A percentile compares a stretch with the other conserved stretches of the same genome.
Conservation (phyloP, 768 basidiomycete genomes). For the Leccinum disarticulatum region DNA sequence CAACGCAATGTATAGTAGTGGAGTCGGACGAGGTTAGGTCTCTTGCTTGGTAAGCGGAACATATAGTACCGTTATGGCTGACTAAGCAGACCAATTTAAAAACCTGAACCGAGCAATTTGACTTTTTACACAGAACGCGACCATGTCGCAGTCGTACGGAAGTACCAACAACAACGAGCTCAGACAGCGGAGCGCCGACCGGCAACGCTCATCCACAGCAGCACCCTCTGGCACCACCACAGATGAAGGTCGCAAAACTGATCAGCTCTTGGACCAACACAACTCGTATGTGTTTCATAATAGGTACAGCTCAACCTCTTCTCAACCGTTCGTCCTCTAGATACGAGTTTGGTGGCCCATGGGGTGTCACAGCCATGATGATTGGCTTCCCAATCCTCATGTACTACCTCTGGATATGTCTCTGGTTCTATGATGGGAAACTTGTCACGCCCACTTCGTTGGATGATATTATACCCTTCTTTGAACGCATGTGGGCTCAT, state of each 20-base stretch:
- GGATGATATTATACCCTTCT: conserved; percentile 74
- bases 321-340: conserved; percentile 39
- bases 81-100: conserved; percentile 20
- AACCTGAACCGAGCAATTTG: conserved; percentile 10
- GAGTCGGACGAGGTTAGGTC: too few relatives aligned
- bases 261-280: conserved; percentile 74
- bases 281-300: conserved; percentile 42
- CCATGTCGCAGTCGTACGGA: conserved; percentile 31
- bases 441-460: conserved; percentile 67
- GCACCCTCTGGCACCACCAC: conserved; percentile 39
- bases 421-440: conserved; percentile 92
- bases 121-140: conserved; percentile 7
- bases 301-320: not conserved
- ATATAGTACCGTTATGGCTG: conserved; percentile 2
- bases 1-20: conserved; percentile 18
- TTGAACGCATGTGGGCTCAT: conserved; percentile 83
- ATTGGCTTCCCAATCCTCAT: conserved; percentile 90
- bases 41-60: not conserved
- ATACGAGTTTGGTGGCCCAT: conserved; percentile 95
- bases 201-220: conserved; percentile 13
- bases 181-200: conserved; percentile 31
- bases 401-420: conserved; percentile 98
- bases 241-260: conserved; percentile 71
- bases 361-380: conserved; percentile 92
- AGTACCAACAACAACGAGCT: conserved; percentile 22